Percentiles rank a stretch among this genome's conserved stretches.
Conservation (phyloP, 73 alveolate genomes). For the Paraurostyla sp. region DNA sequence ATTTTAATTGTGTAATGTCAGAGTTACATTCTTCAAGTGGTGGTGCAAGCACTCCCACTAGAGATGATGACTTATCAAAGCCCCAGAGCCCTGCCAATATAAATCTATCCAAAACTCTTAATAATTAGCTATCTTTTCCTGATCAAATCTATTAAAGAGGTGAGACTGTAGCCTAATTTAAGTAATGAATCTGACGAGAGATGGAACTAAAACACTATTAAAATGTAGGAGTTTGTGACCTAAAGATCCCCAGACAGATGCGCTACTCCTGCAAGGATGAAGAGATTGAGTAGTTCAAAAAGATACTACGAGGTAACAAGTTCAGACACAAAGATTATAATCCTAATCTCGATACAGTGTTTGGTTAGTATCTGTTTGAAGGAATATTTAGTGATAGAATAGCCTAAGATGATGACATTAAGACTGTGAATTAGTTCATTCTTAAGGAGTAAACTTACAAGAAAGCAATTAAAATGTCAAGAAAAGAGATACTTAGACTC, state of each 20-base stretch:
- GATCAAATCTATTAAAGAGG: neutral
- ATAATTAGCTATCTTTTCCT: neutral
- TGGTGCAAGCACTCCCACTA: no score
- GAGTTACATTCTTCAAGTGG: no score
- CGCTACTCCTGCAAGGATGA: conserved; percentile 28
- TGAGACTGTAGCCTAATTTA: neutral
- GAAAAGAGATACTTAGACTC: neutral
- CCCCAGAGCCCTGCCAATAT: neutral
- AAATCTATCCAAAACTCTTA: neutral
- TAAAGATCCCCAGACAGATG: conserved; percentile 11
- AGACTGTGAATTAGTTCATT: conserved; percentile 7
- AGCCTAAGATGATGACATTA: neutral
- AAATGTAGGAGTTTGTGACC: neutral
- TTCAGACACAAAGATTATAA: conserved; percentile 4
- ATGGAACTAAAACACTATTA: neutral
- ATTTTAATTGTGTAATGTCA: neutral
- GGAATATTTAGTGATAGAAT: neutral
- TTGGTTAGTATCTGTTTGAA: neutral
- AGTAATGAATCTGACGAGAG: neutral
- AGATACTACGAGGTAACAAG: neutral
- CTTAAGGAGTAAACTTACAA: conserved; percentile 3
- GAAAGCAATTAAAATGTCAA: neutral
- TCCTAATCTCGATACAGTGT: conserved; percentile 1
- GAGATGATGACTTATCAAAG: no score
- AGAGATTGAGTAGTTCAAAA: neutral